These are phyloP conservation scores for Diospyros lotus DNA, from an alignment of 148 eudicot genomes.

Conservation along the genomic window DNA sequence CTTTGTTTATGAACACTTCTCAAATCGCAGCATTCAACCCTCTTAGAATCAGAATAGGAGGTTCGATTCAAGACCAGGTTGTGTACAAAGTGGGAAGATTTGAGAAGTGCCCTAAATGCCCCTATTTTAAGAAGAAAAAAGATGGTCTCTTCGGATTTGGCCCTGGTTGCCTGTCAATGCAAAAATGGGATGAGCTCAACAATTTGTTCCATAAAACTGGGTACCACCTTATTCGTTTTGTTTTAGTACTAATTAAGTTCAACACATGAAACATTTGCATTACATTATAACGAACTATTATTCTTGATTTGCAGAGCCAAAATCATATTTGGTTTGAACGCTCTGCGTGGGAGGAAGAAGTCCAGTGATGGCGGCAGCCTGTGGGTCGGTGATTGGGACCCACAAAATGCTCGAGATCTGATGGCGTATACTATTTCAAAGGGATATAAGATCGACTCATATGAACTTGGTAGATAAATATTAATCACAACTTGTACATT, in stretches of 20 bases:
- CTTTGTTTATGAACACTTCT: too few relatives aligned
- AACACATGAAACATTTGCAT: too few relatives aligned
- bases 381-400: conserved; percentile 83
- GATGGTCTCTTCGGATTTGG: conserved; percentile 74
- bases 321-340: conserved; percentile 84
- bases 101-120: conserved; percentile 35
- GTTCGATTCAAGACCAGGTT: conserved; percentile 90
- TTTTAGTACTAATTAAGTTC: too few relatives aligned
- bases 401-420: conserved; percentile 65
- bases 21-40: conserved; percentile 48
- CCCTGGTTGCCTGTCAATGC: conserved; percentile 58
- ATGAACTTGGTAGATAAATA: conserved; percentile 70
- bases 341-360: conserved; percentile 62
- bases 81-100: conserved; percentile 56
- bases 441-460: conserved; percentile 82
- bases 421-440: conserved; percentile 72
- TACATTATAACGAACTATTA: background rate
- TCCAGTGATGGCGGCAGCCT: conserved; percentile 10
- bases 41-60: conserved; percentile 82
- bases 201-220: conserved; percentile 26
- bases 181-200: conserved; percentile 74
- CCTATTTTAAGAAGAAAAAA: conserved; percentile 39
- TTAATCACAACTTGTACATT: background rate
- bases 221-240: background rate
- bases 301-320: conserved; percentile 42